Base-by-base conservation (phyloP, 2,329 filamentous ascomycete genomes). In the Phyllosticta citrichinensis region DNA sequence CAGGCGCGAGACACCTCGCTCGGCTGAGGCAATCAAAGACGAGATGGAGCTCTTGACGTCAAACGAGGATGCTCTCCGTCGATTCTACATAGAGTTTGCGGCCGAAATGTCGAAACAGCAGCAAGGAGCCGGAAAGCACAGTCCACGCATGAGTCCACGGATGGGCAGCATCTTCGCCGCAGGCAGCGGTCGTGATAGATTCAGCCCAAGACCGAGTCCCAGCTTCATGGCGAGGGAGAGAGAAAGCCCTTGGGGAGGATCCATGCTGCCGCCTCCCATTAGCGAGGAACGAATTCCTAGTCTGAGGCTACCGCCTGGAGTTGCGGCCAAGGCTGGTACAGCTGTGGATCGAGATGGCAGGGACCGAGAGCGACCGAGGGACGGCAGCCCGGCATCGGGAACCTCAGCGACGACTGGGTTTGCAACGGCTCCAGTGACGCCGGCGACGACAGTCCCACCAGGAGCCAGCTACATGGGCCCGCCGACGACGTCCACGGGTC, bases 1-100 rank as follows among this genome's bases (percentile, higher is more conserved):
- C 35, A 53, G 20, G 19, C 20, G 20, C 20, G 52, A 27, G 52
- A 24, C 24, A 10, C 35, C 58, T 50, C 57, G 55, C 55, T 58
- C 60, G 5, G 68, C 66, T 25, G 77, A 80, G 59, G 69, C 73
- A 51, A 72, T 81, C 58, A 74, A 76, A 62, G 73, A 75, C 30
- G 72, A 75, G 27, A 67, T 81, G 30, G 75, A 78, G 64, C 67
- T 67, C 0, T 77, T 80, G 61, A 80, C 79, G 63, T 66, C 67
- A 0, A 72, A 79, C 60, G 66, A 71, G 25, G 64, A 67, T 10
- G 68, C 70, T 1, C 69, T 81, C 14, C 69, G 73, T 2, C 60
- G 63, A 1, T 78, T 81, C 64, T 81, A 79, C 64, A 66, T 69
- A 2, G 70, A 76, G 51, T 67, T 66, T 0, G 65, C 69, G 17